Evolutionary conservation across 2,329 filamentous ascomycete species (phyloP).

Genomic region (Lecanosticta acicola): DNA sequence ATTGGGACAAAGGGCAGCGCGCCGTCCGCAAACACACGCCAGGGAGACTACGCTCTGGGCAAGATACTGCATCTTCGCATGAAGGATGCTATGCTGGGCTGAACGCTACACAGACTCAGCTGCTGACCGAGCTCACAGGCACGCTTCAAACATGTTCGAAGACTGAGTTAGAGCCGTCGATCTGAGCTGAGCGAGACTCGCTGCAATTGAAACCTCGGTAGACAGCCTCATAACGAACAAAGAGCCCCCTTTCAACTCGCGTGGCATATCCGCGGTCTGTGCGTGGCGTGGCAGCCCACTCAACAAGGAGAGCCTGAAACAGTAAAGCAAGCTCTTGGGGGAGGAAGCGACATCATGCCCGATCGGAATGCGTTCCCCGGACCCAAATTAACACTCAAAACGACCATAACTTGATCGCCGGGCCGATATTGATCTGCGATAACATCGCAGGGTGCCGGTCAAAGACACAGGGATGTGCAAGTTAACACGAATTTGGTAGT

Average conservation of each 20-base stretch:
- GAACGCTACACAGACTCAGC: neutral
- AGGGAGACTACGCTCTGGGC: neutral
- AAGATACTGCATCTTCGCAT: too few relatives aligned
- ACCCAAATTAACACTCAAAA: neutral
- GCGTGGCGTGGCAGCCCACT: neutral
- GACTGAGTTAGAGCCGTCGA: neutral
- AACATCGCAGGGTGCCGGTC: too few relatives aligned
- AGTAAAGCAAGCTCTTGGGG: neutral
- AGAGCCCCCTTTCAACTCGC: neutral
- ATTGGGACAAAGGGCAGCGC: slow-evolving; percentile 24
- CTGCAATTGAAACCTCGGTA: neutral
- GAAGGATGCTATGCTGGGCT: neutral
- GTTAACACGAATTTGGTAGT: neutral
- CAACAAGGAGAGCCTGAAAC: slow-evolving; percentile 1
- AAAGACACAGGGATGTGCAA: too few relatives aligned
- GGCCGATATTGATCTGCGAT: too few relatives aligned
- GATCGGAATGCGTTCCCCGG: slow-evolving; percentile 3
- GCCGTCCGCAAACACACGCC: neutral
- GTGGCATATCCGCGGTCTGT: neutral
- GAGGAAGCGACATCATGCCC: slow-evolving; percentile 4
- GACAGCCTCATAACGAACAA: neutral
- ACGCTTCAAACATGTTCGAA: neutral
- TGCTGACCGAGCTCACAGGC: neutral
- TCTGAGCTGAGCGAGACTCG: neutral
- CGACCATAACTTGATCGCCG: too few relatives aligned